These are phyloP conservation scores for Pseudopithomyces maydicus DNA, from an alignment of 2,329 filamentous ascomycete genomes.

Conservation along the genomic window DNA sequence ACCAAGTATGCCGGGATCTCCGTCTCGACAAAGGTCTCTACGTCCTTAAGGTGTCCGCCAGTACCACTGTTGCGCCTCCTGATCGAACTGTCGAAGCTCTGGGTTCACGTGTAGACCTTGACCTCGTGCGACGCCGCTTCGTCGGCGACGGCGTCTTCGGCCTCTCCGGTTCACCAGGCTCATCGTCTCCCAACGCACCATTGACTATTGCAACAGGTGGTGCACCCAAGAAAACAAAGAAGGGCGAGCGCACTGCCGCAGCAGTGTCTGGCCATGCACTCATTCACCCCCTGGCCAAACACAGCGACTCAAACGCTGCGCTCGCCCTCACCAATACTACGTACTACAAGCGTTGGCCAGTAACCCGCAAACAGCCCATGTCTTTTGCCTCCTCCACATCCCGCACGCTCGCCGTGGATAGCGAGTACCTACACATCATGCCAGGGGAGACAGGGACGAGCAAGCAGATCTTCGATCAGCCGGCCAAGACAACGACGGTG, in stretches of 20 bases:
- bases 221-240: constrained; percentile 56
- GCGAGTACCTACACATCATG: constrained; percentile 86
- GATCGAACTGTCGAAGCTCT: constrained; percentile 81
- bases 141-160: constrained; percentile 74
- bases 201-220: constrained; percentile 61
- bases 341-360: constrained; percentile 74
- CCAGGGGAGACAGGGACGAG: constrained; percentile 58
- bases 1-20: constrained; percentile 76
- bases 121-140: constrained; percentile 76
- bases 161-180: constrained; percentile 71
- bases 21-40: constrained; percentile 80
- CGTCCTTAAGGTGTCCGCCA: constrained; percentile 76
- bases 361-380: constrained; percentile 83
- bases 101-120: constrained; percentile 74
- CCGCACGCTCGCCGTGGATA: constrained; percentile 77
- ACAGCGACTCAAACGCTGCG: constrained; percentile 54
- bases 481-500: constrained; percentile 75
- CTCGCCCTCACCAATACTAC: constrained; percentile 45
- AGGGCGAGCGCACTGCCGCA: constrained; percentile 56
- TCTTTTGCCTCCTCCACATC: constrained; percentile 78
- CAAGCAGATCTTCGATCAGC: constrained; percentile 67
- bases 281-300: constrained; percentile 69
- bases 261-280: constrained; percentile 55
- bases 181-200: constrained; percentile 70
- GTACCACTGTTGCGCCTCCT: constrained; percentile 74